A percentile compares a stretch with the other conserved stretches of the same genome.
Conservation (phyloP, 805 yeast genomes). For the Barnettozyma sp. region DNA sequence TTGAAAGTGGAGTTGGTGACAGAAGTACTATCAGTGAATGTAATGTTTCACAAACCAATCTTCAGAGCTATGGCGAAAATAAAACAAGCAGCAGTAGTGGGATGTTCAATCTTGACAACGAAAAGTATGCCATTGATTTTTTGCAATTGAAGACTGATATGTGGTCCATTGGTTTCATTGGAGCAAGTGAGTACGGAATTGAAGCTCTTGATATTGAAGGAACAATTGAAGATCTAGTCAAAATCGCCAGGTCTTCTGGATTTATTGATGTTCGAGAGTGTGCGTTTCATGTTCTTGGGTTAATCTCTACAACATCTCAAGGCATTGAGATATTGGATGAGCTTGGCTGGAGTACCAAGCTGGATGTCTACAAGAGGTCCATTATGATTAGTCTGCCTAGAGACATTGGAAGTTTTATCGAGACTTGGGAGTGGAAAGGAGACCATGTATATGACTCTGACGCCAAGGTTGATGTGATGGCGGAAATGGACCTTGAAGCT, state of each 20-base stretch:
- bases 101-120: too few species aligned
- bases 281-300: constrained; percentile 71
- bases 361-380: constrained; percentile 37
- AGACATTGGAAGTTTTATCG: constrained; percentile 27
- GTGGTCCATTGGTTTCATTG: constrained; percentile 86
- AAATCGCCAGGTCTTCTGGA: constrained; percentile 38
- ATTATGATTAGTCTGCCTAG: constrained; percentile 37
- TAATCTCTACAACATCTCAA: constrained; percentile 62
- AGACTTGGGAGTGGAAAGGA: constrained; percentile 6
- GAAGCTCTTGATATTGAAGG: constrained; percentile 47
- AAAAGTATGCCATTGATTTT: too few species aligned
- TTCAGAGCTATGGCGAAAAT: too few species aligned
- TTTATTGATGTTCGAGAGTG: constrained; percentile 65
- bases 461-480: constrained; percentile 10
- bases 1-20: too few species aligned
- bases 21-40: too few species aligned
- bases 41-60: too few species aligned
- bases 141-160: constrained; percentile 60
- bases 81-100: too few species aligned
- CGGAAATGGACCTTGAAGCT: constrained; percentile 10
- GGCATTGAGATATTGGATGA: constrained; percentile 86
- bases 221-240: constrained; percentile 46
- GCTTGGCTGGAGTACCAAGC: constrained; percentile 58
- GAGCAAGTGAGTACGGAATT: constrained; percentile 65
- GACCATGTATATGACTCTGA: constrained; percentile 8